Evolutionary conservation across 1,284 basidiomycete genomes (phyloP).

Genomic region (Hortiboletus rubellus): DNA sequence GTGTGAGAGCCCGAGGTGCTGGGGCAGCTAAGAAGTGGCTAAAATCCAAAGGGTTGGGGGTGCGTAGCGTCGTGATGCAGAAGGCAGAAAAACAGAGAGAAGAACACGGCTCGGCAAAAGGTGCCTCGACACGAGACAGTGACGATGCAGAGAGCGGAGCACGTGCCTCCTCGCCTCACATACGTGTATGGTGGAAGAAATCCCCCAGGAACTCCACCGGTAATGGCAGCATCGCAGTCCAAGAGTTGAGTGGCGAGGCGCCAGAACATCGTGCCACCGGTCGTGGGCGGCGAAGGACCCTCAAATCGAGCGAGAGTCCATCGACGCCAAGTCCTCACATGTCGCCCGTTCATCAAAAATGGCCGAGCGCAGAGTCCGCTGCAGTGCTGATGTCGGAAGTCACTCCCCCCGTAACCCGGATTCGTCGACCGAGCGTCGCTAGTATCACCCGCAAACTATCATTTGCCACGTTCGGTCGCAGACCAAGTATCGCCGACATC

Average conservation of each 20-base stretch:
- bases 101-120: conserved; percentile 6
- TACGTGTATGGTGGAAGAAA: conserved; percentile 36
- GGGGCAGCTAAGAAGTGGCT: conserved; percentile 29
- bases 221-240: conserved; percentile 6
- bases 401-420: conserved; percentile 6
- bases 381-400: conserved; percentile 9
- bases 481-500: conserved; percentile 25
- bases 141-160: conserved; percentile 5
- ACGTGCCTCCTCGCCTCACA: conserved; percentile 17
- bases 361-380: conserved; percentile 24
- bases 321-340: conserved; percentile 24
- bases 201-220: conserved; percentile 15
- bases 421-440: conserved; percentile 30
- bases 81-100: conserved; percentile 26
- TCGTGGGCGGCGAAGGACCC: conserved; percentile 14
- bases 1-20: conserved; percentile 12
- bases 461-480: conserved; percentile 28
- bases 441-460: conserved; percentile 34
- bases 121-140: not conserved
- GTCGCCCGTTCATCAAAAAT: conserved; percentile 21
- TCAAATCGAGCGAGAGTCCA: conserved; percentile 12
- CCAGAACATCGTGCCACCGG: conserved; percentile 4
- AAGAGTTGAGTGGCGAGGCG: conserved; percentile 10
- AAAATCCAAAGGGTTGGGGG: conserved; percentile 32
- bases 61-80: conserved; percentile 27